phyloP scores from a whole-genome alignment of 495 filamentous ascomycete genomes.

The Annulohypoxylon nitens region DNA sequence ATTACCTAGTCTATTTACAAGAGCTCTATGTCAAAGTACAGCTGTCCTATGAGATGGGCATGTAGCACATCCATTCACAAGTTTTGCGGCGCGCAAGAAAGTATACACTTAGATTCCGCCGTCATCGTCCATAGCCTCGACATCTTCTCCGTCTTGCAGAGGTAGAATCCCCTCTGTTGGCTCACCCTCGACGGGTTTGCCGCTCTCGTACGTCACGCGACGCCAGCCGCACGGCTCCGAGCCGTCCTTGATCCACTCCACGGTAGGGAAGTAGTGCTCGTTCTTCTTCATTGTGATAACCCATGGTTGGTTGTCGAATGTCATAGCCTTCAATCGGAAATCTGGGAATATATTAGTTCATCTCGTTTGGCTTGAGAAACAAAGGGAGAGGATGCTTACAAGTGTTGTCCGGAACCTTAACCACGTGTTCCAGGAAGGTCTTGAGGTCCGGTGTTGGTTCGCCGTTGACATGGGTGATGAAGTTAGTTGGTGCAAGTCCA shows the following conservation, averaged over 20 bases:
- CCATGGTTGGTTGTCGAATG: constrained; percentile 98
- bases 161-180: constrained; percentile 57
- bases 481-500: constrained; percentile 94
- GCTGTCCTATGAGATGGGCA: not conserved
- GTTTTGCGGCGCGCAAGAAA: not conserved
- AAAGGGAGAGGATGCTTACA: constrained; percentile 62
- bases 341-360: constrained; percentile 60
- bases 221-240: constrained; percentile 74
- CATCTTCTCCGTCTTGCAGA: constrained; percentile 44
- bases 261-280: constrained; percentile 97
- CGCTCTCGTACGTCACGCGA: constrained; percentile 76
- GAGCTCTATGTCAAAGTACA: constrained; percentile 12
- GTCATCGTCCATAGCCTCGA: constrained; percentile 36
- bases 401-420: constrained; percentile 92
- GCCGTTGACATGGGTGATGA: constrained; percentile 95
- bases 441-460: constrained; percentile 83
- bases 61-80: not conserved
- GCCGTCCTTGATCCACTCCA: constrained; percentile 84
- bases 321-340: constrained; percentile 93
- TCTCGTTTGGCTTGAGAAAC: not conserved
- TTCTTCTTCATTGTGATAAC: constrained; percentile 99
- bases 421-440: constrained; percentile 80
- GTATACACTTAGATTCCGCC: constrained; percentile 25
- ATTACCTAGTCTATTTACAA: constrained; percentile 25
- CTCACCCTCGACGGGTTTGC: constrained; percentile 64